These are phyloP conservation scores for Ceratocystis diversiconidia DNA, from an alignment of 2,329 filamentous ascomycete genomes.

Conservation along the genomic window DNA sequence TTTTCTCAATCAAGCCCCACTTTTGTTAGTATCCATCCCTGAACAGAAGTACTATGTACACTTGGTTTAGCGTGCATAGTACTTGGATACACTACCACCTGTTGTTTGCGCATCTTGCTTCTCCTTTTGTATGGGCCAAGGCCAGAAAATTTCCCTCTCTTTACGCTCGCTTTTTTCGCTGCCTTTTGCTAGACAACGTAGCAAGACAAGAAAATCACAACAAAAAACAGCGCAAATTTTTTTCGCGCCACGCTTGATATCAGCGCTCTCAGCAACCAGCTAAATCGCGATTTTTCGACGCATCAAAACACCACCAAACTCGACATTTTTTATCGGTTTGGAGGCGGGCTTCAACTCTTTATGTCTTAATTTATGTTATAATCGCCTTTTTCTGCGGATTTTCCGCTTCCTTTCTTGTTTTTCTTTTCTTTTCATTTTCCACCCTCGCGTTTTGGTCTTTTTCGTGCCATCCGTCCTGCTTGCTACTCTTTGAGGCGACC, in stretches of 20 bases:
- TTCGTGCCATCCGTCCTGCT: constrained; percentile 21
- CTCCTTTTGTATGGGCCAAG: neutral
- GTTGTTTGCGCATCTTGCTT: neutral
- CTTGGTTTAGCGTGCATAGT: neutral
- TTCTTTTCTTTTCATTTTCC: constrained; percentile 32
- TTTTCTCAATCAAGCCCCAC: neutral
- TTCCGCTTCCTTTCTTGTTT: constrained; percentile 32
- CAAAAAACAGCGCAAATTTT: constrained; percentile 16
- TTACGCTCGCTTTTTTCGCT: neutral
- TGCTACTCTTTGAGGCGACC: constrained; percentile 22
- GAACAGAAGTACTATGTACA: neutral
- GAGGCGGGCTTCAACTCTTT: constrained; percentile 10
- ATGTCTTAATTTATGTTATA: constrained; percentile 18
- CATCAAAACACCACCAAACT: constrained; percentile 16
- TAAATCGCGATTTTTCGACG: constrained; percentile 2
- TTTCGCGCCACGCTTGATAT: constrained; percentile 14
- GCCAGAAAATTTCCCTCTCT: neutral
- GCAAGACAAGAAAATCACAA: constrained; percentile 10
- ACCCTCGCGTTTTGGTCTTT: constrained; percentile 38
- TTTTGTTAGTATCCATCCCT: constrained; percentile 1
- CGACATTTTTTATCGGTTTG: constrained; percentile 9
- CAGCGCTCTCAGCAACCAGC: constrained; percentile 9
- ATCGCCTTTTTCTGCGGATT: constrained; percentile 13
- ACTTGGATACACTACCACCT: neutral
- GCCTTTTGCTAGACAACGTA: neutral